Conservation (phyloP, 2,329 filamentous ascomycete genomes). For the Clonostachys solani region DNA sequence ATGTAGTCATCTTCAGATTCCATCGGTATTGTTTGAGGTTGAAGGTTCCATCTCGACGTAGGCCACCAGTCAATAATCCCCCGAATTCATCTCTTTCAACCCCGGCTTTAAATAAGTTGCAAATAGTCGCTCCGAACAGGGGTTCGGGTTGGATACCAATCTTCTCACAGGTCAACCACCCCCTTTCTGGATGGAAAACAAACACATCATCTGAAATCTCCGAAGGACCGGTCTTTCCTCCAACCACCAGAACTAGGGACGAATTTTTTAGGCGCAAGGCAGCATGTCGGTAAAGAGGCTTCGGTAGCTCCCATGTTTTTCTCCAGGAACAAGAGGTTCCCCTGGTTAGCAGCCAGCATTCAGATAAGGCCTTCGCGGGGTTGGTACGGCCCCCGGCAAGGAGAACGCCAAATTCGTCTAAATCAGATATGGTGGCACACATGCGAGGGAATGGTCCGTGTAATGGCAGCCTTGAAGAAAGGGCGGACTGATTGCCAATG, state of each 20-base stretch:
- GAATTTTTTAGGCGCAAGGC: slow-evolving; percentile 47
- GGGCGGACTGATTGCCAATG: slow-evolving; percentile 7
- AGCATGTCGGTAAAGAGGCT: slow-evolving; percentile 73
- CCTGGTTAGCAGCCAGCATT: slow-evolving; percentile 71
- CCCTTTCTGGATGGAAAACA: slow-evolving; percentile 41
- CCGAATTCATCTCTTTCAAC: slow-evolving; percentile 24
- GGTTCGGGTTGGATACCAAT: slow-evolving; percentile 23
- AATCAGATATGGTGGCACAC: slow-evolving; percentile 71
- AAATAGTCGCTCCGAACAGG: slow-evolving; percentile 38
- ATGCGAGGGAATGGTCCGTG: slow-evolving; percentile 42
- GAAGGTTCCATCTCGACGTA: slow-evolving; percentile 60
- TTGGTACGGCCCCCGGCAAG: slow-evolving; percentile 77
- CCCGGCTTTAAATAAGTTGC: slow-evolving; percentile 14
- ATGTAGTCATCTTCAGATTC: slow-evolving; percentile 40
- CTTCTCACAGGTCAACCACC: slow-evolving; percentile 40
- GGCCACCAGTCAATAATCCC: slow-evolving; percentile 71
- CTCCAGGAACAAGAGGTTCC: slow-evolving; percentile 51
- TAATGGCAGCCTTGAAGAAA: slow-evolving; percentile 15
- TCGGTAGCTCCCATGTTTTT: slow-evolving; percentile 59
- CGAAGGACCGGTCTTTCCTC: slow-evolving; percentile 52
- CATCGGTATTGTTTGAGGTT: slow-evolving; percentile 61
- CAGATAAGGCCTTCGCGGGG: slow-evolving; percentile 61
- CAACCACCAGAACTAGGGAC: slow-evolving; percentile 51
- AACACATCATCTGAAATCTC: slow-evolving; percentile 46
- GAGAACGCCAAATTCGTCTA: slow-evolving; percentile 55